Percentiles rank a stretch among this genome's conserved stretches.
Conservation (phyloP, 441 rosid species). For the Syzygium malaccense region DNA sequence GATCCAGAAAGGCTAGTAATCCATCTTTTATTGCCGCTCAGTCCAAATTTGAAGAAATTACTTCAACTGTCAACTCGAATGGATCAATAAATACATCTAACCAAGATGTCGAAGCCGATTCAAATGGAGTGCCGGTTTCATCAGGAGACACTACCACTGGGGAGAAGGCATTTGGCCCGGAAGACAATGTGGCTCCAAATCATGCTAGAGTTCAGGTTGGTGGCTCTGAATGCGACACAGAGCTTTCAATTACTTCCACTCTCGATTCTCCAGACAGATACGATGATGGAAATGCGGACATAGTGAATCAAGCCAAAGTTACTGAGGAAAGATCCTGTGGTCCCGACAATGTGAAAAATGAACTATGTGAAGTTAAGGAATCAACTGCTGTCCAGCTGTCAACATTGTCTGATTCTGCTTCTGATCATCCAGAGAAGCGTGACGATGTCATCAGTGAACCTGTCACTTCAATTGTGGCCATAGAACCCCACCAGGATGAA, state of each 20-base stretch:
- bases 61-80: conserved; percentile 34
- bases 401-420: conserved; percentile 16
- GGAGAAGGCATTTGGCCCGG: conserved; percentile 15
- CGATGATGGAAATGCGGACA: conserved; percentile 42
- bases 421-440: conserved; percentile 26
- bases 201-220: conserved; percentile 28
- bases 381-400: conserved; percentile 15
- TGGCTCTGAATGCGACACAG: conserved; percentile 88
- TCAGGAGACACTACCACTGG: conserved; percentile 16
- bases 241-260: conserved; percentile 81
- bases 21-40: conserved; percentile 61
- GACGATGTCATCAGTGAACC: conserved; percentile 27
- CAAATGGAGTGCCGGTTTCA: conserved; percentile 25
- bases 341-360: conserved; percentile 16
- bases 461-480: conserved; percentile 13
- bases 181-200: conserved; percentile 26
- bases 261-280: conserved; percentile 77
- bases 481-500: conserved; percentile 21
- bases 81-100: conserved; percentile 25
- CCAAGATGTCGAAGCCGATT: conserved; percentile 35
- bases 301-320: conserved; percentile 29
- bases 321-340: conserved; percentile 24
- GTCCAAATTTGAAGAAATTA: conserved; percentile 70
- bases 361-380: conserved; percentile 29
- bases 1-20: conserved; percentile 54